Base-by-base conservation (phyloP, 352 stramenopile species). In the Phytophthora constricta region DNA sequence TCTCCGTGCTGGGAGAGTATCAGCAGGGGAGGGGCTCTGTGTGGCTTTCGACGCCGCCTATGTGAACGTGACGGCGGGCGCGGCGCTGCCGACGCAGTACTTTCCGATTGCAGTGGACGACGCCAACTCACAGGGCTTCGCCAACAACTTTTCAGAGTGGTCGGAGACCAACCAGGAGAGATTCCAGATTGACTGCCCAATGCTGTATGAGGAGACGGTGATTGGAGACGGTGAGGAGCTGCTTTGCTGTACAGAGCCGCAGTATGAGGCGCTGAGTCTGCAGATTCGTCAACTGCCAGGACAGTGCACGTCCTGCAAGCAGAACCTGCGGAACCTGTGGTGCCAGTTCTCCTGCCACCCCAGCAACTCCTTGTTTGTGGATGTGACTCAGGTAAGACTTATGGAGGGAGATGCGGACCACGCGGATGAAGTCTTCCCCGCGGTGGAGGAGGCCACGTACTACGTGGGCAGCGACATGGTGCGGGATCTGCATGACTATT, bases 341-440 rank as follows among this genome's bases (percentile, higher is more conserved):
- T 95, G 85, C 68, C 85, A 93, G 48, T 91, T 89, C 53, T 82
- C 82, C 5, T 95, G 87, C 62, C 86, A 89, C 60, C 87, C 87
- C 10, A 95, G 66, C 68, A 92, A 95, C 65, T 89, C 80, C 43
- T 68, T 89, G 65, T 95, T 91, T 45, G 65, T 95, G 47, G 80
- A 93, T 11, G 79, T 90, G 19, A 76, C 77, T 2, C 81, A 92
- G 43, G 83, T 95, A 2, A 79, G 81, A 4, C 65, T 95, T 16
- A 74, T 91, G 60, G 51, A 76, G 17, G 79, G 81, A 49, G 82
- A 93, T 51, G 47, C 52, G 1, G 67, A 74, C 2, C 79, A 90
- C 54, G 28, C 65, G 2, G 65, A 69, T n/a, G 68, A 86, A 8
- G 66, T 91, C 25, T 92, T 89, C 43, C 82, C 87, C 17, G 80